Evolutionary conservation across 2,329 filamentous ascomycete genomes (phyloP).

Genomic region (Aspergillus pseudonomiae): DNA sequence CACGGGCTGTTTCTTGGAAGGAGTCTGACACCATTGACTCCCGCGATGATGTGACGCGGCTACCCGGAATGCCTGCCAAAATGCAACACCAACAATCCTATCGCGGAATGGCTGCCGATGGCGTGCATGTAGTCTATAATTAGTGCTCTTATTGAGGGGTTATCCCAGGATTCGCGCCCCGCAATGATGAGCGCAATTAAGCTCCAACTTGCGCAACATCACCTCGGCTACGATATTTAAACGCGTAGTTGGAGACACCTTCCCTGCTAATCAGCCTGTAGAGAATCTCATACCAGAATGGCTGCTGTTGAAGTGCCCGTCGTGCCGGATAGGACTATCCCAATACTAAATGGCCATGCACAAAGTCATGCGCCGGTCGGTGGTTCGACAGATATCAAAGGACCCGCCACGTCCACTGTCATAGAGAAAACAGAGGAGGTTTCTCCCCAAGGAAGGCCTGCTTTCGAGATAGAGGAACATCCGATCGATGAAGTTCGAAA

Average conservation of each 20-base stretch:
- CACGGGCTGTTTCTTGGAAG: background rate
- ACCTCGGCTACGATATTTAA: background rate
- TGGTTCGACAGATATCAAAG: background rate
- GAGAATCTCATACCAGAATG: constrained; percentile 3
- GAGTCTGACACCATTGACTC: constrained; percentile 23
- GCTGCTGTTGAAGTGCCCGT: constrained; percentile 14
- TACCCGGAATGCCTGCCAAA: constrained; percentile 3
- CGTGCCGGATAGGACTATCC: constrained; percentile 5
- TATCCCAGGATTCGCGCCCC: background rate
- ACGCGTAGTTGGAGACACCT: background rate
- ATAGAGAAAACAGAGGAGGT: constrained; percentile 13
- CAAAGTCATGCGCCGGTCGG: background rate
- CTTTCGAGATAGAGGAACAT: constrained; percentile 46
- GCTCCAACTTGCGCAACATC: background rate
- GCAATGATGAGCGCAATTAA: background rate
- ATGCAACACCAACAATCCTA: background rate
- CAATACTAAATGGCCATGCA: constrained; percentile 2
- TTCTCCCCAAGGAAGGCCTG: constrained; percentile 10
- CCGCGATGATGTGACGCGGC: constrained; percentile 25
- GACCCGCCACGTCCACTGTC: constrained; percentile 1
- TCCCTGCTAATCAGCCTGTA: background rate
- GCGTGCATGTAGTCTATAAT: constrained; percentile 9
- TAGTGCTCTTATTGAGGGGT: background rate
- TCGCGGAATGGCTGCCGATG: background rate
- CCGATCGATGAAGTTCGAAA: constrained; percentile 53